These are phyloP conservation scores for Udeniomyces megalosporus DNA, from an alignment of 768 basidiomycete species.

Conservation along the genomic window DNA sequence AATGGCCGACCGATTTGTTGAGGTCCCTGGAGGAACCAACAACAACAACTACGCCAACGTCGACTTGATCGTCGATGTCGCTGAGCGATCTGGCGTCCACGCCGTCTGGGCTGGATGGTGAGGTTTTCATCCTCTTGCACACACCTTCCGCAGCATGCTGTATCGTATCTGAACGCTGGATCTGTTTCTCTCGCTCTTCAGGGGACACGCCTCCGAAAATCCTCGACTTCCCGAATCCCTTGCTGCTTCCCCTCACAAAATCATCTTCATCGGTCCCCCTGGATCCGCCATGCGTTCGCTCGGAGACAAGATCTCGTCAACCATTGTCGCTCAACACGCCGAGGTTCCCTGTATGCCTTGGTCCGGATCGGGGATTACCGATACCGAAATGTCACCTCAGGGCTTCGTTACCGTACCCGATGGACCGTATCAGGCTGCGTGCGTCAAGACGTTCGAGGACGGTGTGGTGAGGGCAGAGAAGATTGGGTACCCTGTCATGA, in stretches of 20 bases:
- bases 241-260: conserved; percentile 78
- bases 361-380: conserved; percentile 86
- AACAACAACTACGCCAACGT: conserved; percentile 99
- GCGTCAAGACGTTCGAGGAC: conserved; percentile 72
- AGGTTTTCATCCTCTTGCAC: conserved; percentile 16
- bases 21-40: conserved; percentile 94
- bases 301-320: conserved; percentile 98
- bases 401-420: conserved; percentile 94
- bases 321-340: conserved; percentile 94
- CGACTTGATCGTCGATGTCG: conserved; percentile 94
- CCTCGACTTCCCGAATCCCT: conserved; percentile 89
- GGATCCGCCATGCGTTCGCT: conserved; percentile 97
- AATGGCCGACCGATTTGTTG: conserved; percentile 98
- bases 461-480: conserved; percentile 65
- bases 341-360: conserved; percentile 96
- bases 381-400: conserved; percentile 63
- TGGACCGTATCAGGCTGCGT: conserved; percentile 70
- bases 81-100: conserved; percentile 91
- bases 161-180: background rate
- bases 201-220: conserved; percentile 96
- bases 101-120: conserved; percentile 99
- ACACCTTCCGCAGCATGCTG: background rate
- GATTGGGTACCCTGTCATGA: conserved; percentile 97
- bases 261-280: conserved; percentile 97
- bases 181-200: conserved; percentile 13